A percentile compares a stretch with the other conserved stretches of the same genome.
These are phyloP conservation scores for Cyclostephanos tholiformis DNA, from an alignment of 108 stramenopile genomes.

Conservation along the genomic window DNA sequence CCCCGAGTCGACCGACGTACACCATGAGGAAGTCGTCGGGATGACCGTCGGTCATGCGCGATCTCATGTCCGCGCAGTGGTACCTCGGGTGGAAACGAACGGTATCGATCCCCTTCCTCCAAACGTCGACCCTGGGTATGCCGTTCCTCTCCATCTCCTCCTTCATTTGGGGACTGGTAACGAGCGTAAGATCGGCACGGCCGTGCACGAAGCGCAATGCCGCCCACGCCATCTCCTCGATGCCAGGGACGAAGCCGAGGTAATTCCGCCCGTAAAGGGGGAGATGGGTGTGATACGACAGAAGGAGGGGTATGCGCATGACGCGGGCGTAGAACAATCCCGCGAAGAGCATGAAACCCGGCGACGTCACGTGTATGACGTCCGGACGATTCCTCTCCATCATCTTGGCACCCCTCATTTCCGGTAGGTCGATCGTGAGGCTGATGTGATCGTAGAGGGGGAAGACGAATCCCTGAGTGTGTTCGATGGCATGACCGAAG, in stretches of 20 bases:
- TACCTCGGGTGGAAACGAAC: slow-evolving; percentile 90
- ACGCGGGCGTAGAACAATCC: slow-evolving; percentile 84
- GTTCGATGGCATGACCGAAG: slow-evolving; percentile 81
- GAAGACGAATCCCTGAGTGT: slow-evolving; percentile 93
- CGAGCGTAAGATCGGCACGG: slow-evolving; percentile 92
- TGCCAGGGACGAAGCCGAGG: slow-evolving; percentile 78
- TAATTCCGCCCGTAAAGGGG: slow-evolving; percentile 91
- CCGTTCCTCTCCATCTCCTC: slow-evolving; percentile 81
- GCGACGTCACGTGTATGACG: slow-evolving; percentile 94
- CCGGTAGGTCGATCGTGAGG: slow-evolving; percentile 87
- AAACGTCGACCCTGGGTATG: slow-evolving; percentile 92
- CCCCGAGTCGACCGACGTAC: slow-evolving; percentile 90
- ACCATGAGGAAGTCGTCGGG: slow-evolving; percentile 87
- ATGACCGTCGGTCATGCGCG: slow-evolving; percentile 78
- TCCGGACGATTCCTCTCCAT: slow-evolving; percentile 87
- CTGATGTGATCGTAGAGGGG: slow-evolving; percentile 93
- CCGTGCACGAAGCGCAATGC: slow-evolving; percentile 77
- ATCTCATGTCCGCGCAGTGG: slow-evolving; percentile 65
- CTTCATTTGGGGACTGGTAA: slow-evolving; percentile 92
- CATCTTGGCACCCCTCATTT: slow-evolving; percentile 81
- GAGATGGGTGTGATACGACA: slow-evolving; percentile 96
- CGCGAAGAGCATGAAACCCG: slow-evolving; percentile 90
- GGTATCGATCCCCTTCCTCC: slow-evolving; percentile 95
- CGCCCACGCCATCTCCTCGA: slow-evolving; percentile 77
- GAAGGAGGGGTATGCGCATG: slow-evolving; percentile 77